Conservation (phyloP, 257 asterid genomes). For the Solanum boliviense region DNA sequence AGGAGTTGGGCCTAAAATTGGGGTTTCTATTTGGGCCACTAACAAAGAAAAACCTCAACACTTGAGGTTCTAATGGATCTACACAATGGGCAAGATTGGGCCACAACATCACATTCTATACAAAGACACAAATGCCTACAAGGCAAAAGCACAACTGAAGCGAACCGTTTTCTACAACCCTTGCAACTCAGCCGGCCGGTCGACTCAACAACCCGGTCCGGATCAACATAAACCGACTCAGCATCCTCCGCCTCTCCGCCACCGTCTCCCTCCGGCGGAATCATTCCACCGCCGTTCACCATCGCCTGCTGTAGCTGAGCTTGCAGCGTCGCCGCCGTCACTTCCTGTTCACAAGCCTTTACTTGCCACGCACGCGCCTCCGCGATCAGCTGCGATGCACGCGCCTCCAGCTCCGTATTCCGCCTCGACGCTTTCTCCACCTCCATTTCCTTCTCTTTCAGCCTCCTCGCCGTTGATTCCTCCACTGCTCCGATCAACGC, state of each 20-base stretch:
- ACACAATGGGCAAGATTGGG: constrained; percentile 33
- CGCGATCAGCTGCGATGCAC: constrained; percentile 16
- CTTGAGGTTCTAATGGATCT: constrained; percentile 24
- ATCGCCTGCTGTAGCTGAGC: constrained; percentile 27
- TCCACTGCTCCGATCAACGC: constrained; percentile 17
- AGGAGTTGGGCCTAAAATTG: not conserved
- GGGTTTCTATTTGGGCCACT: not conserved
- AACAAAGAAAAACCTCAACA: constrained; percentile 23
- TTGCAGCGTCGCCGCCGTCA: constrained; percentile 26
- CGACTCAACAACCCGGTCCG: constrained; percentile 31
- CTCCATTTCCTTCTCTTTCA: constrained; percentile 27
- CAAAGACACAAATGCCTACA: constrained; percentile 39
- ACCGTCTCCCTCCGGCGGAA: not conserved
- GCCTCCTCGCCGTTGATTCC: constrained; percentile 15
- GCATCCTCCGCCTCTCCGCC: constrained; percentile 33
- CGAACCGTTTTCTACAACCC: constrained; percentile 23
- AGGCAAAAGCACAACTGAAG: constrained; percentile 32
- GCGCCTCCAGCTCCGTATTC: constrained; percentile 22
- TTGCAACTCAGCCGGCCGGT: constrained; percentile 21
- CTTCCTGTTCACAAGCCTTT: constrained; percentile 22
- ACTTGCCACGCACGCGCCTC: constrained; percentile 32
- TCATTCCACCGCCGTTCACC: constrained; percentile 3
- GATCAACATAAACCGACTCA: constrained; percentile 35
- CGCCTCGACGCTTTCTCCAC: constrained; percentile 26
- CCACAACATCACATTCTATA: constrained; percentile 22